Conservation (phyloP, 2,329 filamentous ascomycete genomes). For the Karstenula rhodostoma region DNA sequence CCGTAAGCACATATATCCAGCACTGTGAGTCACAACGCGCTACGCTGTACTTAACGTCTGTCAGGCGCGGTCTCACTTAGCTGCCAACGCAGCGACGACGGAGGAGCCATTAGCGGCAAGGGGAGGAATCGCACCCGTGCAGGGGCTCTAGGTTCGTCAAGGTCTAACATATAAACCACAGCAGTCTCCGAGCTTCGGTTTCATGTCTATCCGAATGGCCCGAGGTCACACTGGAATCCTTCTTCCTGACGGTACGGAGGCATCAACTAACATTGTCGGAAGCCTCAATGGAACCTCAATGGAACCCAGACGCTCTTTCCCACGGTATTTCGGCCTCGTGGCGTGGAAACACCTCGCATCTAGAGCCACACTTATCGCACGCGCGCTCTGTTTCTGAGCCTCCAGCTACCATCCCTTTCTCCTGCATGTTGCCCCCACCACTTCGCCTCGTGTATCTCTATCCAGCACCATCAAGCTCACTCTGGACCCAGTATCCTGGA, state of each 20-base stretch:
- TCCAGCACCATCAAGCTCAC: conserved; percentile 20
- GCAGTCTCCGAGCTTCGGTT: neutral
- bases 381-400: neutral
- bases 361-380: neutral
- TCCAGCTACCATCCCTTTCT: conserved; percentile 28
- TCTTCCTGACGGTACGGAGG: neutral
- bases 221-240: neutral
- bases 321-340: neutral
- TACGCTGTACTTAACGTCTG: neutral
- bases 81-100: neutral
- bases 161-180: neutral
- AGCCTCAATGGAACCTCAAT: neutral
- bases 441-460: conserved; percentile 15
- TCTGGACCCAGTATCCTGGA: conserved; percentile 22
- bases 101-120: neutral
- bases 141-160: neutral
- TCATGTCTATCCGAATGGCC: neutral
- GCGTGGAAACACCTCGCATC: neutral
- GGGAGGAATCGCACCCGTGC: neutral
- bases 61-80: neutral
- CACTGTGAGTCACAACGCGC: neutral
- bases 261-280: neutral
- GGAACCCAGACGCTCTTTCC: neutral
- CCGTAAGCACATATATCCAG: neutral
- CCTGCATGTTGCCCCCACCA: conserved; percentile 30